These are phyloP conservation scores for Oleoguttula mirabilis DNA, from an alignment of 495 filamentous ascomycete genomes.

Conservation along the genomic window DNA sequence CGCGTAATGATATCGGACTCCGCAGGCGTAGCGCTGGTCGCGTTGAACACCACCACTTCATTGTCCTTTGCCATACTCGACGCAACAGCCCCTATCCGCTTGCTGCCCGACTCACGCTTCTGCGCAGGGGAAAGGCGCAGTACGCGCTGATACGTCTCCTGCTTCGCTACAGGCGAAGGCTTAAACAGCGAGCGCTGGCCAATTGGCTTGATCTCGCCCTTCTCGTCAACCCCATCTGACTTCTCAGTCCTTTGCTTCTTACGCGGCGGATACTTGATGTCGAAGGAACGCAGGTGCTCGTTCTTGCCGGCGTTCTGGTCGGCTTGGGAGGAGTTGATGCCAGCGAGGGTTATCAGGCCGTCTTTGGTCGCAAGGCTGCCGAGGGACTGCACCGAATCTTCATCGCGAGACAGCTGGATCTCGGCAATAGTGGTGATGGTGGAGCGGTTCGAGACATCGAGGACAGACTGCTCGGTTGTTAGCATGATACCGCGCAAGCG, in stretches of 20 bases:
- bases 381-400: slow-evolving; percentile 83
- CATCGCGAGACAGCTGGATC: slow-evolving; percentile 69
- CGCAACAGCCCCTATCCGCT: slow-evolving; percentile 58
- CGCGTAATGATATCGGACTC: slow-evolving; percentile 52
- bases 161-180: slow-evolving; percentile 34
- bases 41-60: slow-evolving; percentile 71
- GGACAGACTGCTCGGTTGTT: slow-evolving; percentile 41
- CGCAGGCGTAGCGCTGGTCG: slow-evolving; percentile 41
- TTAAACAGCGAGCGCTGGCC: slow-evolving; percentile 47
- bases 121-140: slow-evolving; percentile 55
- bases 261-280: slow-evolving; percentile 41
- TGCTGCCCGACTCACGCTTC: slow-evolving; percentile 31
- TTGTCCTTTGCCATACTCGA: slow-evolving; percentile 59
- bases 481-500: too few relatives aligned
- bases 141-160: slow-evolving; percentile 68
- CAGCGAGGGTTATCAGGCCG: slow-evolving; percentile 52
- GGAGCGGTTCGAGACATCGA: slow-evolving; percentile 51
- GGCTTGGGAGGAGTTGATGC: slow-evolving; percentile 70
- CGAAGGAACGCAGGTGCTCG: slow-evolving; percentile 75
- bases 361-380: slow-evolving; percentile 45
- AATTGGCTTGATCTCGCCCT: slow-evolving; percentile 28
- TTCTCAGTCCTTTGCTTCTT: slow-evolving; percentile 22
- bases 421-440: slow-evolving; percentile 56
- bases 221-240: slow-evolving; percentile 26
- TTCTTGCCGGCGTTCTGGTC: slow-evolving; percentile 68